Base-by-base conservation (phyloP, 176 grass and related monocot genomes). In the Poa pratensis region DNA sequence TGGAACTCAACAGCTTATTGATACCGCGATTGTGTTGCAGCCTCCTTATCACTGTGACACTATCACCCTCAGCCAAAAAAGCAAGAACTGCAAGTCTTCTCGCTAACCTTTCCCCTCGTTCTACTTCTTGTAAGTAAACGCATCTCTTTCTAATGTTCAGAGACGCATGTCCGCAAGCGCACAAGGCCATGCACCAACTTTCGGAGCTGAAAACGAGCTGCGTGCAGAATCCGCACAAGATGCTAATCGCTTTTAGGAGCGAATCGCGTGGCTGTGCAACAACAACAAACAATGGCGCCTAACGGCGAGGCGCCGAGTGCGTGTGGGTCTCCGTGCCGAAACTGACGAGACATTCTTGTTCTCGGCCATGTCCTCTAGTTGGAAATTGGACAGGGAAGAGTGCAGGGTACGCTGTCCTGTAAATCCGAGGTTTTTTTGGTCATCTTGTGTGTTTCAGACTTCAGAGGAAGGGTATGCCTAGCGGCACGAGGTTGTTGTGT, bases 121-220 rank as follows among this genome's bases (percentile, higher is more conserved):
- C 79, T 18, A 7, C 20, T 77, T 49, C 2, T 27, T 71, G 13
- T 3, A 77, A 71, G 86, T 77, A 83, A 78, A 78, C 10, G 80
- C 63, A 1, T 82, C 68, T 15, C 52, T 24, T 59, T 46, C 48
- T 23, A 5, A 62, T 0, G 32, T 30, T 30, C 69, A 19, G 26
- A 34, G 65, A 43, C 65, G 30, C 65, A 68, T 15, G 35, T 9
- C 86, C 67, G 3, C 70, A 70, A 82, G 27, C 4, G 51, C 57
- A 10, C 81, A 84, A 66, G 35, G 57, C 23, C 23, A 70, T n/a
- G 27, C 8, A 0, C 32, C 18, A 73, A 53, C 87, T 84, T 89
- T 89, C 76, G 2, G 19, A 35, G 35, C 22, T 66, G 87, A 84
- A 84, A 89, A 53, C 28, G 58, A 80, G n/a, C 3, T 19, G 64